Evolutionary conservation across 331 rosid genomes (phyloP).

Genomic region (Quercus tomentella): DNA sequence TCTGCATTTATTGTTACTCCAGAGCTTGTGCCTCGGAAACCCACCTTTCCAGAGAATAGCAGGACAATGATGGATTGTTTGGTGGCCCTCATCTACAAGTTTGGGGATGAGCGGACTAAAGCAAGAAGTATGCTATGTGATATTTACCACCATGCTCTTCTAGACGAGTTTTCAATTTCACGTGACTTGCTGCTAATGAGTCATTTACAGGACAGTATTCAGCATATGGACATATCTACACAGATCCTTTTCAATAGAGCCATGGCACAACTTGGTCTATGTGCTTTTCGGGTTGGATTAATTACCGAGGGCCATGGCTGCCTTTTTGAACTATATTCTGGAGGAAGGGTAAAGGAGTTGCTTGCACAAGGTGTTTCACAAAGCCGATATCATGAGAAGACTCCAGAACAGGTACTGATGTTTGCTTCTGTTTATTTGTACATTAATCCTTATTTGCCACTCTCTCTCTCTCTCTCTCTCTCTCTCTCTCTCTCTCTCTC

Average conservation of each 20-base stretch:
- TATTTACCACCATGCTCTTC: constrained; percentile 89
- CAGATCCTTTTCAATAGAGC: constrained; percentile 96
- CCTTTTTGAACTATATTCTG: constrained; percentile 89
- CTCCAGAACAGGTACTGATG: constrained; percentile 87
- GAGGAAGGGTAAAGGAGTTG: constrained; percentile 95
- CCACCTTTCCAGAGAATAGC: constrained; percentile 79
- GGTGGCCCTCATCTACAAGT: constrained; percentile 73
- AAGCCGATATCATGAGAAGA: constrained; percentile 94
- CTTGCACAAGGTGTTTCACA: constrained; percentile 97
- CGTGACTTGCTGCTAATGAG: constrained; percentile 96
- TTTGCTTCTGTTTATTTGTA: neutral
- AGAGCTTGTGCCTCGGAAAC: constrained; percentile 78
- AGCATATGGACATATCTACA: constrained; percentile 88
- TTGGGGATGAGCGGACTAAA: constrained; percentile 91
- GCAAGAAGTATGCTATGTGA: constrained; percentile 99
- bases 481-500: no score
- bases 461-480: no score
- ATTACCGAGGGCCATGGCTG: constrained; percentile 86
- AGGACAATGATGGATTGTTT: constrained; percentile 75
- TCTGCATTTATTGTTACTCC: constrained; percentile 72
- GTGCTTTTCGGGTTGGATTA: constrained; percentile 82
- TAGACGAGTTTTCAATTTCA: constrained; percentile 71
- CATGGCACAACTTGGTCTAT: constrained; percentile 91
- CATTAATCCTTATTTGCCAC: neutral
- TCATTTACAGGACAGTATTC: constrained; percentile 88